These are phyloP conservation scores for Excoecaria agallocha DNA, from an alignment of 345 rosid species.

Conservation along the genomic window DNA sequence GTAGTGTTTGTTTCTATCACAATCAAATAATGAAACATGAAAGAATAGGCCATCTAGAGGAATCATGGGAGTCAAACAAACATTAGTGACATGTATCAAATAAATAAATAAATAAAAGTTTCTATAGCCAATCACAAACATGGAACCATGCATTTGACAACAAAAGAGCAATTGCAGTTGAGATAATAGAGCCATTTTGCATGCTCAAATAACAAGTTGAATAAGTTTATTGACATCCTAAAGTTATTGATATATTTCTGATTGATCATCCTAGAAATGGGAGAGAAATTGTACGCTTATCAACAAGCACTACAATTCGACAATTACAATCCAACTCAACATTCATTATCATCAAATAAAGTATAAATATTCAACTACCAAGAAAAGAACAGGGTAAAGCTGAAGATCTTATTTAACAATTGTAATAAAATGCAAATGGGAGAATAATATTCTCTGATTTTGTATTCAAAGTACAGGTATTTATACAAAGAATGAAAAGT, in stretches of 20 bases:
- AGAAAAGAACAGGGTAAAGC: neutral
- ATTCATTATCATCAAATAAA: constrained; percentile 1
- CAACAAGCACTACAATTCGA: neutral
- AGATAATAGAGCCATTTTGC: neutral
- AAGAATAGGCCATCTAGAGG: neutral
- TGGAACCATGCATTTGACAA: neutral
- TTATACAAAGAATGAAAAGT: no score
- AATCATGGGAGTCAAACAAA: neutral
- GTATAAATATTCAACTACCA: neutral
- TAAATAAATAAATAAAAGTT: neutral
- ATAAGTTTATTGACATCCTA: constrained; percentile 3
- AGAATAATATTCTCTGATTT: no score
- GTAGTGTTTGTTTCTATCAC: no score
- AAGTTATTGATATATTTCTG: neutral
- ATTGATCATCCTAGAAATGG: neutral
- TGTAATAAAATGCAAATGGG: no score
- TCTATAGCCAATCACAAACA: neutral
- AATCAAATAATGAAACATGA: neutral
- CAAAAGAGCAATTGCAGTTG: neutral
- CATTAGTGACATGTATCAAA: neutral
- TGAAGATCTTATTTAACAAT: neutral
- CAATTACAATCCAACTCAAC: neutral
- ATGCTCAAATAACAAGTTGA: neutral
- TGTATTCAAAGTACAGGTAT: no score
- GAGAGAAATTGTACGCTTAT: neutral